These are phyloP conservation scores for Sporothrix inflata DNA, from an alignment of 2,329 filamentous ascomycete genomes.

Conservation along the genomic window DNA sequence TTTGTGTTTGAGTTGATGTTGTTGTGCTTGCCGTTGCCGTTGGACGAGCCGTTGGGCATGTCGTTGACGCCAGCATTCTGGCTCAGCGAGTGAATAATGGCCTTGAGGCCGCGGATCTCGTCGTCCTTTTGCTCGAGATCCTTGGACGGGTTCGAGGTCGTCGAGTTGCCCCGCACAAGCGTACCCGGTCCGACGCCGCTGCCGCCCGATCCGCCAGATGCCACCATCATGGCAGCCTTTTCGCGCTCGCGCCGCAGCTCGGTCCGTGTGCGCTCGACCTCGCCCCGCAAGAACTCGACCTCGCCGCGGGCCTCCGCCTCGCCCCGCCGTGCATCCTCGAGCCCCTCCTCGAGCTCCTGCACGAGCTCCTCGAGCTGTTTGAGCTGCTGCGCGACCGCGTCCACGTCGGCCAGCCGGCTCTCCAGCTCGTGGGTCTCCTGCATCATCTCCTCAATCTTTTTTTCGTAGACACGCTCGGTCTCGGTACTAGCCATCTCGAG, in stretches of 20 bases:
- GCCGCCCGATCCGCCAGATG: constrained; percentile 29
- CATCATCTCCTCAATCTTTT: constrained; percentile 83
- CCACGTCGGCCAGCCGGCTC: constrained; percentile 83
- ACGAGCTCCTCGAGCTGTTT: constrained; percentile 96
- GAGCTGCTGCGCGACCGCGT: constrained; percentile 85
- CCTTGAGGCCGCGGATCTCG: constrained; percentile 94
- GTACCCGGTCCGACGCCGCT: not conserved
- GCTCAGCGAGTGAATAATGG: constrained; percentile 95
- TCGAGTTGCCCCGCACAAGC: constrained; percentile 2
- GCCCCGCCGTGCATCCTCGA: constrained; percentile 90
- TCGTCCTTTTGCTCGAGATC: constrained; percentile 94
- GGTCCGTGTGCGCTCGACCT: constrained; percentile 87
- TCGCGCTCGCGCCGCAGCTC: constrained; percentile 88
- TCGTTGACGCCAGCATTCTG: constrained; percentile 61
- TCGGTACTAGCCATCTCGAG: constrained; percentile 94
- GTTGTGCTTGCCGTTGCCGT: not conserved
- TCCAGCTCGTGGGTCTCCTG: constrained; percentile 82
- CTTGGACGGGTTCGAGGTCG: constrained; percentile 49
- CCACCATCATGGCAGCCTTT: constrained; percentile 64
- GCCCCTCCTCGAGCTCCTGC: constrained; percentile 92
- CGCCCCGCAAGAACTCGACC: constrained; percentile 91
- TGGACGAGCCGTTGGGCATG: constrained; percentile 37
- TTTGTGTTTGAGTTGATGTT: constrained; percentile 22
- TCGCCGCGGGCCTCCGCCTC: constrained; percentile 95
- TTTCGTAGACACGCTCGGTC: constrained; percentile 94